Conservation (phyloP, 2,329 filamentous ascomycete species). For the Cladosporium sp. region DNA sequence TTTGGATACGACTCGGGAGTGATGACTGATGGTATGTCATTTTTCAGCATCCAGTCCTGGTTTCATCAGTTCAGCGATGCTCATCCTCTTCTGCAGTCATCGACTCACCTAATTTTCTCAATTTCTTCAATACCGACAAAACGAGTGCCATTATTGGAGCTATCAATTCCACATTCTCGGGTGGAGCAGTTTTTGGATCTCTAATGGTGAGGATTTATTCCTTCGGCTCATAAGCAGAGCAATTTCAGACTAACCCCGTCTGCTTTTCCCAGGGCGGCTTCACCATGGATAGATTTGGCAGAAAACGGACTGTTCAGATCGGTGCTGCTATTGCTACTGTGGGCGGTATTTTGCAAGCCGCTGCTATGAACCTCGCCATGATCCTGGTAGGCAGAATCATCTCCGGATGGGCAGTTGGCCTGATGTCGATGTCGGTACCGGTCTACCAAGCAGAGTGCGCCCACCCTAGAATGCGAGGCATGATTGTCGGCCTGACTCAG, state of each 20-base stretch:
- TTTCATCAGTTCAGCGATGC: neutral
- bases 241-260: neutral
- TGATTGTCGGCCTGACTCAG: constrained; percentile 51
- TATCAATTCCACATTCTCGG: constrained; percentile 32
- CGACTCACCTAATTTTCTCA: constrained; percentile 50
- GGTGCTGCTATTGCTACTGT: constrained; percentile 53
- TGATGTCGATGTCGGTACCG: constrained; percentile 55
- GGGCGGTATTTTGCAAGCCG: constrained; percentile 54
- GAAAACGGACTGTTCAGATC: constrained; percentile 53
- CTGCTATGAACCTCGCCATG: constrained; percentile 51
- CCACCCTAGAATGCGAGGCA: constrained; percentile 51
- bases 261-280: constrained; percentile 32
- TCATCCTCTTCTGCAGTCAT: constrained; percentile 33
- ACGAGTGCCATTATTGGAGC: constrained; percentile 39
- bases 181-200: constrained; percentile 32
- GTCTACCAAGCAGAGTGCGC: constrained; percentile 60
- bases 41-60: too few relatives aligned
- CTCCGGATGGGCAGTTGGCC: constrained; percentile 53
- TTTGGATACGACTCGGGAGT: constrained; percentile 45
- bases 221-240: neutral
- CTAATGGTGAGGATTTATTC: constrained; percentile 34
- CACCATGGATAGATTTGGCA: constrained; percentile 57
- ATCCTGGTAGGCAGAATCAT: constrained; percentile 54
- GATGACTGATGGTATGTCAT: constrained; percentile 36
- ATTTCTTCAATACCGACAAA: constrained; percentile 43